Conservation (phyloP, 2,329 filamentous ascomycete genomes). For the Fusarium pseudograminearum region DNA sequence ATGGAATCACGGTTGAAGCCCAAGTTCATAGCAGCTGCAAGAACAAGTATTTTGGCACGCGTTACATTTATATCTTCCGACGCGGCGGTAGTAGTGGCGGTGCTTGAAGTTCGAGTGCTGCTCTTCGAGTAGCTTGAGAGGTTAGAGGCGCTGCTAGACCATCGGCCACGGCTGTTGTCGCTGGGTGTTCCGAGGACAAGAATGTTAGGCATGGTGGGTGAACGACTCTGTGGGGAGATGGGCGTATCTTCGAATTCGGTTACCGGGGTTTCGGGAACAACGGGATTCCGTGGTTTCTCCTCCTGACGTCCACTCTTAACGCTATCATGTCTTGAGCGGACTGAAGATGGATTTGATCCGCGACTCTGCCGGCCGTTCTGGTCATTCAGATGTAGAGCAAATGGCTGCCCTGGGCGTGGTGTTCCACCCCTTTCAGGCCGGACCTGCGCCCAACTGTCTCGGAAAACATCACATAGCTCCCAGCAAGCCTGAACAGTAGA, state of each 20-base stretch:
- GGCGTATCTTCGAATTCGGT: slow-evolving; percentile 95
- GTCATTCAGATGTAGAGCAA: slow-evolving; percentile 70
- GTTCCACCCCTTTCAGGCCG: slow-evolving; percentile 83
- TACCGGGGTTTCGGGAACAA: slow-evolving; percentile 87
- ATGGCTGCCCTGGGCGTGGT: slow-evolving; percentile 83
- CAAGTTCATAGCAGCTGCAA: slow-evolving; percentile 87
- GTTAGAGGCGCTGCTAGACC: slow-evolving; percentile 85
- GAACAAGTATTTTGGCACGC: slow-evolving; percentile 80
- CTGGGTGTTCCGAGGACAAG: slow-evolving; percentile 81
- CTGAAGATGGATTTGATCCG: slow-evolving; percentile 63
- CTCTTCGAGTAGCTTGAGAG: slow-evolving; percentile 83
- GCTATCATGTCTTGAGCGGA: slow-evolving; percentile 66
- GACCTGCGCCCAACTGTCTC: slow-evolving; percentile 90
- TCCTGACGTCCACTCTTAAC: slow-evolving; percentile 60
- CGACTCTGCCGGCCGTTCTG: slow-evolving; percentile 61
- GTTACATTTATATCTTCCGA: slow-evolving; percentile 82
- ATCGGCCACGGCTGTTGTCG: slow-evolving; percentile 72
- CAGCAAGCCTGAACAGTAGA: slow-evolving; percentile 94
- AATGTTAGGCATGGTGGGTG: slow-evolving; percentile 84
- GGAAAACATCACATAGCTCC: slow-evolving; percentile 93
- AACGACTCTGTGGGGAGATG: slow-evolving; percentile 82
- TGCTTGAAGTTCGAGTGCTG: slow-evolving; percentile 74
- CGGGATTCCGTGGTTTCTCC: slow-evolving; percentile 62
- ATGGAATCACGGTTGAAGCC: slow-evolving; percentile 76
- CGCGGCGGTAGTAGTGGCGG: slow-evolving; percentile 75